phyloP scores from a whole-genome alignment of 23 red algal genomes.

The Gracilariopsis chorda region DNA sequence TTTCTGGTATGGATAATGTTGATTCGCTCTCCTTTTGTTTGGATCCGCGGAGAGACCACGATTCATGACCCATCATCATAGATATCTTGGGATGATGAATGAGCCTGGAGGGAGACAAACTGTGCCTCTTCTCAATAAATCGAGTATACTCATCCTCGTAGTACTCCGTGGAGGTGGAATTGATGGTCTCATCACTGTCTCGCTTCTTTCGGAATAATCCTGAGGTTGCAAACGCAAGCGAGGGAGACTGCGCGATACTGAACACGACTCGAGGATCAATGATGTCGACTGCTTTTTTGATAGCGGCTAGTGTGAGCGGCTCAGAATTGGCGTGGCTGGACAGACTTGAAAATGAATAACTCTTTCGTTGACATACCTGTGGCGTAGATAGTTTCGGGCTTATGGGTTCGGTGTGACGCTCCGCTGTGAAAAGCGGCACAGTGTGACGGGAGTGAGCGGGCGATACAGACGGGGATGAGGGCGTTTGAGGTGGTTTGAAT shows the following conservation, averaged over 20 bases:
- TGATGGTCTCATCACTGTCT: slow-evolving; percentile 3
- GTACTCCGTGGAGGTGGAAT: slow-evolving; percentile 33
- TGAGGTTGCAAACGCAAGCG: slow-evolving; percentile 1
- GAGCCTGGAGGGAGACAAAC: slow-evolving; percentile 8
- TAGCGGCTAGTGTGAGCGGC: slow-evolving; percentile 25
- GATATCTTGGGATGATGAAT: background rate
- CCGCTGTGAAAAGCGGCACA: background rate
- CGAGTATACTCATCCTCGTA: slow-evolving; percentile 52
- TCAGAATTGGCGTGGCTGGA: slow-evolving; percentile 9
- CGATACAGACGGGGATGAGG: background rate
- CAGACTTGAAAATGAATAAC: slow-evolving; percentile 15
- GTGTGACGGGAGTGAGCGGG: background rate
- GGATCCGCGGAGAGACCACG: background rate
- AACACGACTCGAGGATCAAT: slow-evolving; percentile 55
- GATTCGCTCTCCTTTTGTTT: background rate
- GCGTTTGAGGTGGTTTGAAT: background rate
- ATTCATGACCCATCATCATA: background rate
- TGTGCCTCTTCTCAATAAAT: slow-evolving; percentile 44
- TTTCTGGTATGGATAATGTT: slow-evolving; percentile 11
- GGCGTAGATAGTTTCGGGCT: background rate
- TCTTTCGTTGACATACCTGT: slow-evolving; percentile 20
- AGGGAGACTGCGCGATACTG: background rate
- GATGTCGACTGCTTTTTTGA: slow-evolving; percentile 33
- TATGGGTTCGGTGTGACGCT: background rate
- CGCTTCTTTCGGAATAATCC: slow-evolving; percentile 36